These are phyloP conservation scores for Sugiyamaella xylanicola DNA, from an alignment of 1,139 yeast genomes.

Conservation along the genomic window DNA sequence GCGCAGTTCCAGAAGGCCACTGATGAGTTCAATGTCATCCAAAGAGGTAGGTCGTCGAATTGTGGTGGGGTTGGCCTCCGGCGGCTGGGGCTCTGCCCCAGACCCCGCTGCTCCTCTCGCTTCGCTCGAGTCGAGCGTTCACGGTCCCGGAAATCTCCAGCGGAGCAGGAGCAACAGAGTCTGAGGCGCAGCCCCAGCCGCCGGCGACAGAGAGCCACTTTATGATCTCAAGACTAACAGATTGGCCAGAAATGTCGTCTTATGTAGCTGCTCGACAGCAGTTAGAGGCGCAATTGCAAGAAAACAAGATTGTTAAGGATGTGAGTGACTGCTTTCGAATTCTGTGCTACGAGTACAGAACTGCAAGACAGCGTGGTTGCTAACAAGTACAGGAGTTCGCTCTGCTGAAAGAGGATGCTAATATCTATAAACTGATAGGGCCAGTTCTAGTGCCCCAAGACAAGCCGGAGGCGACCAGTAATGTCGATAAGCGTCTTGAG, in stretches of 20 bases:
- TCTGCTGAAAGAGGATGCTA: conserved; percentile 59
- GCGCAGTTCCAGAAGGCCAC: conserved; percentile 33
- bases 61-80: neutral
- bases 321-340: conserved; percentile 19
- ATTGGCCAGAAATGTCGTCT: conserved; percentile 27
- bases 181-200: no score
- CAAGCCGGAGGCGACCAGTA: conserved; percentile 71
- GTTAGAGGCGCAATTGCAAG: conserved; percentile 72
- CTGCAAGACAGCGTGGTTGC: no score
- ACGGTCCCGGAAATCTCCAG: neutral
- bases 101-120: neutral
- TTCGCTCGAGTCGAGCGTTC: neutral
- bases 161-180: neutral
- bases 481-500: conserved; percentile 85
- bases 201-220: neutral
- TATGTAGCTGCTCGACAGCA: conserved; percentile 53
- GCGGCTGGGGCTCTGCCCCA: neutral
- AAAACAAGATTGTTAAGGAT: conserved; percentile 84
- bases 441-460: conserved; percentile 92
- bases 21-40: conserved; percentile 39
- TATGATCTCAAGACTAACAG: neutral
- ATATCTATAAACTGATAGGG: conserved; percentile 86
- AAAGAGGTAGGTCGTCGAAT: conserved; percentile 34
- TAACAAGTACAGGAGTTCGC: conserved; percentile 56
- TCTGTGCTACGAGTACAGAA: neutral